Base-by-base conservation (phyloP, 2,329 filamentous ascomycete genomes). In the Tolypocladium tropicale region DNA sequence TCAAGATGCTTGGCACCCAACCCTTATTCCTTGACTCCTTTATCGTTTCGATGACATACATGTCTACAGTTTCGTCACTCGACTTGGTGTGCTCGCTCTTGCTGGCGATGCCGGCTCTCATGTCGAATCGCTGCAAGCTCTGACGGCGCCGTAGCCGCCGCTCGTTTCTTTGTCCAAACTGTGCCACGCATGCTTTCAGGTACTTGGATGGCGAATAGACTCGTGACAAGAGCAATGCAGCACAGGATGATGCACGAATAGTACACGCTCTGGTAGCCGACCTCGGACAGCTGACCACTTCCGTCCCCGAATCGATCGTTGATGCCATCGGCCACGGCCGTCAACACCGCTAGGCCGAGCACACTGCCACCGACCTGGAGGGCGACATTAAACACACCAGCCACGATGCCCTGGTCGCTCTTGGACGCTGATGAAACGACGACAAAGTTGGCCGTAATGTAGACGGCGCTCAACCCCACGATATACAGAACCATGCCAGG, bases 241-340 rank as follows among this genome's bases (percentile, higher is more conserved):
- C 54, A 52, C 16, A 55, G 49, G 16, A 52, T 46, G 49, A 52
- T 28, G 46, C 54, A 55, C 30, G 54, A 51, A 28, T 52, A 55
- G 36, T 52, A 55, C 9, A 55, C 54, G 28, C 54, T 55, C 33
- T 32, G 48, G 36, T 41, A 55, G 18, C 54, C 54, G 30, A 55
- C 48, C 9, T 34, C 32, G n/a, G 54, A 52, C 7, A 55, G 30
- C 9, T n/a, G 30, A 11, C 33, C 46, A 16, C 14, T 23, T 2
- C 18, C 10, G 10, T 21, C 46, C 21, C 49, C 54, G 21, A 43
- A 32, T 9, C 49, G 54, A 1, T 14, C 18, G 48, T 55, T 28
- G 28, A 55, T 32, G 21, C 46, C 49, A 6, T 55, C 54, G 11
- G 54, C 54, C 49, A 55, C 37, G 10, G 54, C 49, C 11, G 54